Conservation (phyloP, 805 yeast species). For the Candida manassasensis region DNA sequence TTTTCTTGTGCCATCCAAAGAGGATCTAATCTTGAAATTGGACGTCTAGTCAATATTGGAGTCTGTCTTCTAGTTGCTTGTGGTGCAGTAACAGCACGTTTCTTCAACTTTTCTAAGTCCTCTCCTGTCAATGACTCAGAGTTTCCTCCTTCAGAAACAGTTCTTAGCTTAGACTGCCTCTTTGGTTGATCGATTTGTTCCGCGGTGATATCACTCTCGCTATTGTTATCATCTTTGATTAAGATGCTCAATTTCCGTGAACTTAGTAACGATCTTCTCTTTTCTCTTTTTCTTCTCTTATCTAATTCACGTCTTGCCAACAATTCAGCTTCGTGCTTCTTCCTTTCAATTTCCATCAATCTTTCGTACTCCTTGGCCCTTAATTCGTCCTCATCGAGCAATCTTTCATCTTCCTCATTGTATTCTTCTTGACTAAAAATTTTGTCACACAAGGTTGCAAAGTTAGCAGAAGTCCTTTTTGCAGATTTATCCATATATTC, state of each 20-base stretch:
- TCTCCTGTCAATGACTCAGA: conserved; percentile 38
- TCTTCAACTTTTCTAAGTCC: conserved; percentile 41
- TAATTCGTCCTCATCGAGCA: conserved; percentile 40
- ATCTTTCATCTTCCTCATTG: conserved; percentile 45
- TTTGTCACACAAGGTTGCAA: conserved; percentile 73
- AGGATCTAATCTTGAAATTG: conserved; percentile 55
- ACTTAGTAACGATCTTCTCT: conserved; percentile 36
- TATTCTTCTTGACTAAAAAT: conserved; percentile 64
- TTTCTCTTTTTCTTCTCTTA: conserved; percentile 40
- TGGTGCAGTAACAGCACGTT: conserved; percentile 45
- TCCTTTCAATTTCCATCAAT: conserved; percentile 41
- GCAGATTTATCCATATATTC: conserved; percentile 68
- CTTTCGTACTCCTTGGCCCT: conserved; percentile 43
- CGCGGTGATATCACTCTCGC: conserved; percentile 23
- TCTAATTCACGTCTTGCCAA: conserved; percentile 44
- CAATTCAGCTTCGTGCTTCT: conserved; percentile 50
- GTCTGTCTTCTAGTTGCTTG: conserved; percentile 25
- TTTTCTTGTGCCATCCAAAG: conserved; percentile 49
- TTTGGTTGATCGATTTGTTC: conserved; percentile 33
- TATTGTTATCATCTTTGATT: conserved; percentile 32
- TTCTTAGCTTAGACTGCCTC: conserved; percentile 33
- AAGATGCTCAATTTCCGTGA: conserved; percentile 33
- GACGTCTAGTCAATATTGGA: conserved; percentile 46
- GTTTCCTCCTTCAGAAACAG: conserved; percentile 28
- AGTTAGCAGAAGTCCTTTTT: conserved; percentile 70